Evolutionary conservation across 352 stramenopile genomes (phyloP).

Genomic region (Aphanomyces invadans): DNA sequence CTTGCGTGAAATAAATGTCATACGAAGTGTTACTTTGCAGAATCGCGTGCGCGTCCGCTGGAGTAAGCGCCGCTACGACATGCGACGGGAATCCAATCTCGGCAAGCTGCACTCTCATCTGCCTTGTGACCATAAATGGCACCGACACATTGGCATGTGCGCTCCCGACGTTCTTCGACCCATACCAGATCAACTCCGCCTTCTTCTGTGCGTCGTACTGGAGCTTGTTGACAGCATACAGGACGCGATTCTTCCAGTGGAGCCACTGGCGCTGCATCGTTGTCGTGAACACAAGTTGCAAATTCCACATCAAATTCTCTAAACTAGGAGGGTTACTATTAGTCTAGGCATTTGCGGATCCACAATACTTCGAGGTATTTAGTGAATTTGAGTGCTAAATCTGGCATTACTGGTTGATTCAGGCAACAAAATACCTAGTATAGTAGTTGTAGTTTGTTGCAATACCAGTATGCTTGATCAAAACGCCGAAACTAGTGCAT

Average conservation of each 20-base stretch:
- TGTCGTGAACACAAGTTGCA: no score
- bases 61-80: slow-evolving; percentile 11
- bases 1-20: slow-evolving; percentile 8
- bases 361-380: no score
- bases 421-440: no score
- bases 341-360: not conserved
- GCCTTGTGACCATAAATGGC: slow-evolving; percentile 21
- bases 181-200: slow-evolving; percentile 19
- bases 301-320: no score
- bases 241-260: slow-evolving; percentile 7
- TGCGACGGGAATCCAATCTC: slow-evolving; percentile 8
- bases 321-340: no score
- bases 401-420: no score
- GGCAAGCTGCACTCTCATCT: slow-evolving; percentile 17
- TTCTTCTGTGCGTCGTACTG: slow-evolving; percentile 24
- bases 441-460: no score
- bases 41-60: slow-evolving; percentile 1
- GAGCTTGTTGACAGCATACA: slow-evolving; percentile 21
- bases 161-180: slow-evolving; percentile 19
- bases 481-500: no score
- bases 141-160: slow-evolving; percentile 17
- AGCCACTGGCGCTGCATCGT: slow-evolving; percentile 4
- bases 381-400: no score
- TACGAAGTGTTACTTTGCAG: slow-evolving; percentile 8
- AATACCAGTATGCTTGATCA: no score